These are phyloP conservation scores for Fusarium piperis DNA, from an alignment of 2,329 filamentous ascomycete genomes.

Conservation along the genomic window DNA sequence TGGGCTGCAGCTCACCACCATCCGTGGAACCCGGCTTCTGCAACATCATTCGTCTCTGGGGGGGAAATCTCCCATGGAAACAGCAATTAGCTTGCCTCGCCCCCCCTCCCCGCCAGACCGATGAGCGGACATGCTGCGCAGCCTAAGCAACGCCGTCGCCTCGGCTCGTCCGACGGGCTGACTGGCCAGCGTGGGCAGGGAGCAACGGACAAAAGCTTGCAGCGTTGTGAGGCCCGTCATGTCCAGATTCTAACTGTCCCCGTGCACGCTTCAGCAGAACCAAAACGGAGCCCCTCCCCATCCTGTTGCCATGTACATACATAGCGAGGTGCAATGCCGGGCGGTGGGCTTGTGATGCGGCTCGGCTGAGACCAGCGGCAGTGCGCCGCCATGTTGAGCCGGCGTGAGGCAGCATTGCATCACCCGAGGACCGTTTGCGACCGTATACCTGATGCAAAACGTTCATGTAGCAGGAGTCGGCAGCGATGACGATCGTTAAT, in stretches of 20 bases:
- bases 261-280: background rate
- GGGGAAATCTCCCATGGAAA: slow-evolving; percentile 28
- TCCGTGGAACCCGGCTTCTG: slow-evolving; percentile 29
- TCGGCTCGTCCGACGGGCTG: slow-evolving; percentile 9
- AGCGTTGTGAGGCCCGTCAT: background rate
- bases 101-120: background rate
- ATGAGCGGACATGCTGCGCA: background rate
- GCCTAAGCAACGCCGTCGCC: background rate
- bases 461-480: background rate
- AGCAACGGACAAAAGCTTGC: background rate
- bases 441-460: slow-evolving; percentile 15
- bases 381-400: background rate
- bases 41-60: slow-evolving; percentile 36
- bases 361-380: slow-evolving; percentile 32
- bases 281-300: background rate
- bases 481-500: slow-evolving; percentile 35
- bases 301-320: background rate
- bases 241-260: background rate
- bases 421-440: slow-evolving; percentile 3
- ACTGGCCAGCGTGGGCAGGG: slow-evolving; percentile 10
- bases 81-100: slow-evolving; percentile 6
- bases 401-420: background rate
- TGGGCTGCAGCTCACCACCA: slow-evolving; percentile 33
- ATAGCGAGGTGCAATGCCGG: slow-evolving; percentile 5
- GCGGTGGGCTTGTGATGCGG: slow-evolving; percentile 15